phyloP scores from a whole-genome alignment of 208 protist genomes.

The Angomonas ambiguus region DNA sequence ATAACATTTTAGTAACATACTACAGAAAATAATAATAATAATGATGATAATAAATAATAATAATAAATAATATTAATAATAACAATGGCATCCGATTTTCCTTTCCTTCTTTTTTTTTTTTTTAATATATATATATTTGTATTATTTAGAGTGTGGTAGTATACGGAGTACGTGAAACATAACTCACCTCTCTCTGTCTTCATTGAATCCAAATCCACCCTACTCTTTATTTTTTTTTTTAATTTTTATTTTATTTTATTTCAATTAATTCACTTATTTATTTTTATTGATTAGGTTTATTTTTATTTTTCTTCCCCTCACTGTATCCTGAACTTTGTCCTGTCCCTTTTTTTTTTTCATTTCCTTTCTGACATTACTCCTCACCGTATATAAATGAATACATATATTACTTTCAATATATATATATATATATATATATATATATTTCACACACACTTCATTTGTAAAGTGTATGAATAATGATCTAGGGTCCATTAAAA shows the following conservation, averaged over 20 bases:
- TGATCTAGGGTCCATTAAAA: too few relatives aligned
- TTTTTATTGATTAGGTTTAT: background rate
- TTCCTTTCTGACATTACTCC: too few relatives aligned
- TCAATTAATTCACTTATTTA: slow-evolving; percentile 5
- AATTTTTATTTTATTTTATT: background rate
- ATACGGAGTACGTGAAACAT: too few relatives aligned
- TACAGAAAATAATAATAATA: background rate
- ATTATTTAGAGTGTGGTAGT: too few relatives aligned
- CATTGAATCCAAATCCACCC: background rate
- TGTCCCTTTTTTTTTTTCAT: slow-evolving; percentile 13
- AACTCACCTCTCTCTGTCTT: too few relatives aligned
- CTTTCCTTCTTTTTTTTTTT: slow-evolving; percentile 2
- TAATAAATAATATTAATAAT: background rate
- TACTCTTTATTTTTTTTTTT: slow-evolving; percentile 15
- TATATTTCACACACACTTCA: too few relatives aligned
- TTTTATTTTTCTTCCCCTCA: background rate
- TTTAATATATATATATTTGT: background rate
- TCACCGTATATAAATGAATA: too few relatives aligned
- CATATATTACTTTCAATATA: background rate
- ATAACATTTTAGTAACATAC: background rate
- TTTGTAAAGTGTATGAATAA: too few relatives aligned
- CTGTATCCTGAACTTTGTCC: background rate
- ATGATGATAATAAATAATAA: background rate
- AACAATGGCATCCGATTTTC: background rate
- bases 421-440: too few relatives aligned